A percentile compares a stretch with the other conserved stretches of the same genome.
Evolutionary conservation across 352 stramenopile genomes (phyloP).

Genomic region (Globisporangium echinulatum): DNA sequence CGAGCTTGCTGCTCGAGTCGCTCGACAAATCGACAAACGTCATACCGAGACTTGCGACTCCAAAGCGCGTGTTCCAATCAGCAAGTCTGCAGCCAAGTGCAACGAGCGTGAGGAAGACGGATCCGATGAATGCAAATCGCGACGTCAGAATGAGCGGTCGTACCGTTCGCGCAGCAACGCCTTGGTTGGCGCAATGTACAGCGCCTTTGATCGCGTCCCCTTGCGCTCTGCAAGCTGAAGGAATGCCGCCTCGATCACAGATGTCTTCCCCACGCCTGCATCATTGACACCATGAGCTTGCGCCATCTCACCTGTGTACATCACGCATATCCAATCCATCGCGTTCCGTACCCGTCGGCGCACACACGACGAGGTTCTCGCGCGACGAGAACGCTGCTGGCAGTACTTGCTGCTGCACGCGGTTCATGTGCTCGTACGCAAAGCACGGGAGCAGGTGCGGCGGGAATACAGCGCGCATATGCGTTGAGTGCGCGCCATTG

Average conservation of each 20-base stretch:
- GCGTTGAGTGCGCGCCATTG: not conserved
- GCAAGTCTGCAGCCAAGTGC: constrained; percentile 12
- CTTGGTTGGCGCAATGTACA: constrained; percentile 46
- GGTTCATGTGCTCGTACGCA: constrained; percentile 32
- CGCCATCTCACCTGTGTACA: not conserved
- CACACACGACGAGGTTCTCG: constrained; percentile 36
- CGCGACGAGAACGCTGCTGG: constrained; percentile 19
- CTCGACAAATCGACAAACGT: constrained; percentile 33
- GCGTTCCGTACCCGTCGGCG: constrained; percentile 26
- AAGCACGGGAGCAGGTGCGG: constrained; percentile 33
- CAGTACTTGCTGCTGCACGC: constrained; percentile 36
- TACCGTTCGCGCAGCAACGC: constrained; percentile 42
- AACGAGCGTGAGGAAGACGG: not conserved
- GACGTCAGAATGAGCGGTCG: not conserved
- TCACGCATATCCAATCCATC: no score
- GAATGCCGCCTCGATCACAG: constrained; percentile 39
- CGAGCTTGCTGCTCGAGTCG: constrained; percentile 2
- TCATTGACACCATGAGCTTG: not conserved
- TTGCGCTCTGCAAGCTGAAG: constrained; percentile 21
- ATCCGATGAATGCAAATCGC: not conserved
- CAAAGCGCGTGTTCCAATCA: constrained; percentile 37
- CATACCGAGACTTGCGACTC: constrained; percentile 18
- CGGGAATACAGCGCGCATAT: constrained; percentile 28
- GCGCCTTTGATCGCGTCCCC: constrained; percentile 14
- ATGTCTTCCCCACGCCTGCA: constrained; percentile 41